A percentile compares a stretch with the other conserved stretches of the same genome.
Evolutionary conservation across 2,329 filamentous ascomycete species (phyloP).

Genomic region (Fusarium pseudonygamai): DNA sequence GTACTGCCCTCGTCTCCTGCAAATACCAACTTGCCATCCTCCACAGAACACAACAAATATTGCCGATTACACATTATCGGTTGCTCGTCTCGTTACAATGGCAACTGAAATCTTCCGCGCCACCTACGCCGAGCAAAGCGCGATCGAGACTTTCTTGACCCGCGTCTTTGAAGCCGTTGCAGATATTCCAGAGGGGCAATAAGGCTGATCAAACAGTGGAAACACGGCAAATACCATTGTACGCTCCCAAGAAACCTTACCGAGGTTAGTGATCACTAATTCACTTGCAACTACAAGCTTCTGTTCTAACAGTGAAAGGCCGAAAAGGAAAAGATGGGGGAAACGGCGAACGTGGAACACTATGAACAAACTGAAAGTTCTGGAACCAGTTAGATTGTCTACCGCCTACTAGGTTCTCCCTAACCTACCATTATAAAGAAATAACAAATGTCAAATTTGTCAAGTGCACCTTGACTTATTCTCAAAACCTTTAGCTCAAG

Average conservation of each 20-base stretch:
- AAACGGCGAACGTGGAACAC: neutral
- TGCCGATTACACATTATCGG: neutral
- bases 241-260: neutral
- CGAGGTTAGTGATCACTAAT: fast-evolving
- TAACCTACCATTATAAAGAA: no score
- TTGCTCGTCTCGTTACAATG: neutral
- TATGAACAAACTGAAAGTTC: neutral
- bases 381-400: neutral
- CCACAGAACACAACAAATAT: neutral
- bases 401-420: no score
- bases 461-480: neutral
- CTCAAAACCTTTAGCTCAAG: neutral
- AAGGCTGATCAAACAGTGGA: neutral
- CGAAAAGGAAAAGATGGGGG: neutral
- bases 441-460: neutral
- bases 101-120: neutral
- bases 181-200: fast-evolving
- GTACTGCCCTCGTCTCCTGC: neutral
- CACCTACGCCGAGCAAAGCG: neutral
- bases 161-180: neutral
- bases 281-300: fast-evolving
- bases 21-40: neutral
- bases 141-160: neutral
- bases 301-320: neutral
- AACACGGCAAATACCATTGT: neutral